These are phyloP conservation scores for Phyllosticta paracitricarpa DNA, from an alignment of 2,329 filamentous ascomycete genomes.

Conservation along the genomic window DNA sequence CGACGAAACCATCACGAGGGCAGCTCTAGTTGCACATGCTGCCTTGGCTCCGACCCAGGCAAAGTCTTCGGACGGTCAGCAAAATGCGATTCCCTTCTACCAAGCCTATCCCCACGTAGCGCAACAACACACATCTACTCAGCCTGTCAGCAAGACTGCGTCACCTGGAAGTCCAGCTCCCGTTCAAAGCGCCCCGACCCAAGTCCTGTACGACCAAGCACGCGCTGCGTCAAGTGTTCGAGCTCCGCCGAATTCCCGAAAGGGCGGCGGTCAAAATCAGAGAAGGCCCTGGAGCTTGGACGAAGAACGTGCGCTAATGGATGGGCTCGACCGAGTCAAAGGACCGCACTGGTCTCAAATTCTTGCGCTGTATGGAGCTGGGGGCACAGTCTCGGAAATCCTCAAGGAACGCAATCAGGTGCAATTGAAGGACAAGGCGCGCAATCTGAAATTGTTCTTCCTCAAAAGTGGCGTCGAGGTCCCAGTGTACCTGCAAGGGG, in stretches of 20 bases:
- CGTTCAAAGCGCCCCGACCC: slow-evolving; percentile 41
- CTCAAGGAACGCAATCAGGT: slow-evolving; percentile 85
- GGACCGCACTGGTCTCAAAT: slow-evolving; percentile 93
- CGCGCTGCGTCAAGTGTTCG: slow-evolving; percentile 46
- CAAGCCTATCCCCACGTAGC: slow-evolving; percentile 14
- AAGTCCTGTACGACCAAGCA: slow-evolving; percentile 48
- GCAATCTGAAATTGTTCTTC: slow-evolving; percentile 85
- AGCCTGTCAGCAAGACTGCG: slow-evolving; percentile 4
- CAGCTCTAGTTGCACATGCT: slow-evolving; percentile 14
- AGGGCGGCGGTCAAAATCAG: slow-evolving; percentile 44
- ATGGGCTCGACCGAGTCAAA: slow-evolving; percentile 77
- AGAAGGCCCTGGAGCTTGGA: slow-evolving; percentile 79
- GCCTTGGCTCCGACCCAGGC: slow-evolving; percentile 7
- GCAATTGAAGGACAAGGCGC: slow-evolving; percentile 83
- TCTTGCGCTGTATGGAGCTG: slow-evolving; percentile 68
- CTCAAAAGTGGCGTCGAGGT: slow-evolving; percentile 86
- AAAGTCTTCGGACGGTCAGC: slow-evolving; percentile 5
- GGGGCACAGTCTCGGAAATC: slow-evolving; percentile 70
- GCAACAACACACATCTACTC: slow-evolving; percentile 9
- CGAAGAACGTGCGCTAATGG: slow-evolving; percentile 84
- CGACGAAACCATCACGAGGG: slow-evolving; percentile 14
- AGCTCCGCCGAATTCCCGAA: slow-evolving; percentile 42
- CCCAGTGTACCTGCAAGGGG: slow-evolving; percentile 75
- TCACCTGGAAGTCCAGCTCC: slow-evolving; percentile 21
- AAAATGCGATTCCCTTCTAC: slow-evolving; percentile 7